Evolutionary conservation across 148 eudicot genomes (phyloP).

Genomic region (Nepenthes gracilis): DNA sequence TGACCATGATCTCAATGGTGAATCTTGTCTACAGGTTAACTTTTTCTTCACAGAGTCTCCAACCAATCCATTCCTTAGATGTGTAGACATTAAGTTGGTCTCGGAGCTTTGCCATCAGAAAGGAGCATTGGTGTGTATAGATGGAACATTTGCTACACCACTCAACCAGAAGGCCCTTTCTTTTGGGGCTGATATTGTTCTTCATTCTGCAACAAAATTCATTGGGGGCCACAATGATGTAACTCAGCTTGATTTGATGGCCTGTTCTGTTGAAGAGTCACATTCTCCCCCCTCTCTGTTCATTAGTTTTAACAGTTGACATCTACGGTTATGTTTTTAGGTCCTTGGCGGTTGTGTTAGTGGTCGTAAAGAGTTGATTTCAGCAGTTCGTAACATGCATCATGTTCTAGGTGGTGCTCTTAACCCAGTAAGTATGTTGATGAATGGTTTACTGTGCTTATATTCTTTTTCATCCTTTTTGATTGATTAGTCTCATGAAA

Average conservation of each 20-base stretch:
- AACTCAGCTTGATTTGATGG: slow-evolving; percentile 11
- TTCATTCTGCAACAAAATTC: slow-evolving; percentile 74
- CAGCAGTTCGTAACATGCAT: slow-evolving; percentile 59
- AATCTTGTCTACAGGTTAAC: slow-evolving; percentile 14
- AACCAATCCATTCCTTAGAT: slow-evolving; percentile 87
- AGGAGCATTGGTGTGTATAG: slow-evolving; percentile 81
- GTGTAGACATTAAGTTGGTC: slow-evolving; percentile 80
- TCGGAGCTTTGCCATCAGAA: slow-evolving; percentile 78
- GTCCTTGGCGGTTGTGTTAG: slow-evolving; percentile 89
- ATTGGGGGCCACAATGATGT: slow-evolving; percentile 86
- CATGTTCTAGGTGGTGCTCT: slow-evolving; percentile 85
- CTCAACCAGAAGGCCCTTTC: slow-evolving; percentile 91
- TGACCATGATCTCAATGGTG: background rate
- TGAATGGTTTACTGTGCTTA: background rate
- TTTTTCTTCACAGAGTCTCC: slow-evolving; percentile 92
- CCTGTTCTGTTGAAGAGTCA: background rate
- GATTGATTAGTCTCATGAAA: background rate
- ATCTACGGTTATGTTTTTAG: slow-evolving; percentile 19
- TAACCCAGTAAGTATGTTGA: slow-evolving; percentile 57
- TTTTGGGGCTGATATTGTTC: slow-evolving; percentile 76
- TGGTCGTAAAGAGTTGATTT: slow-evolving; percentile 52
- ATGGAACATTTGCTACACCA: slow-evolving; percentile 93
- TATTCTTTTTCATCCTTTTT: background rate
- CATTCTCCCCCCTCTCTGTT: background rate
- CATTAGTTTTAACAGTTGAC: background rate